Conservation (phyloP, 306 rosid genomes). For the Prunus mume region DNA sequence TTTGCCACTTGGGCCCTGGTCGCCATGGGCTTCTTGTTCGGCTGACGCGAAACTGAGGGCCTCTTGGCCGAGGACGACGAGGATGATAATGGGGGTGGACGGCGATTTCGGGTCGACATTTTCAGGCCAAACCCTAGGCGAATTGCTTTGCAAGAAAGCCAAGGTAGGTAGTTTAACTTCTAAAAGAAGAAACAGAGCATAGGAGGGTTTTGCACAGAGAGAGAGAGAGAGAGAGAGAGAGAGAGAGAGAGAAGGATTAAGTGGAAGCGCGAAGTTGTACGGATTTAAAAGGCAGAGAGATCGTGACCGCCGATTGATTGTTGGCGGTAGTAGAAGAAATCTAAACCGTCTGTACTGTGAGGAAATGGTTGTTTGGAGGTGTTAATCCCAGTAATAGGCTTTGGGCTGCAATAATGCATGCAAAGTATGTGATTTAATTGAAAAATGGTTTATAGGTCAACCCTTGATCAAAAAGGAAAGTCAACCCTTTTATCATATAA, state of each 20-base stretch:
- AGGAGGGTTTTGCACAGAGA: not conserved
- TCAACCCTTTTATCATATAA: too few species aligned
- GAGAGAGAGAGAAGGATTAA: not conserved
- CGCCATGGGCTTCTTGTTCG: slow-evolving; percentile 29
- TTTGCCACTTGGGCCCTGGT: slow-evolving; percentile 31
- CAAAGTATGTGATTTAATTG: too few species aligned
- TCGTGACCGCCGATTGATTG: slow-evolving; percentile 19
- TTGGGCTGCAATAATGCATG: too few species aligned
- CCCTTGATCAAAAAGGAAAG: too few species aligned
- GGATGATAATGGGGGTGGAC: slow-evolving; percentile 7
- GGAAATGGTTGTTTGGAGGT: not conserved
- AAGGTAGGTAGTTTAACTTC: not conserved
- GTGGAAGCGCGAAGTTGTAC: slow-evolving; percentile 26
- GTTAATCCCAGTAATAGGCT: too few species aligned
- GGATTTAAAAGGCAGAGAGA: slow-evolving; percentile 4
- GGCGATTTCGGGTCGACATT: slow-evolving; percentile 37
- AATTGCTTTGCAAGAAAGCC: slow-evolving; percentile 19
- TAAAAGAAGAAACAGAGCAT: not conserved
- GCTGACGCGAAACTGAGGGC: slow-evolving; percentile 14
- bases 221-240: not conserved
- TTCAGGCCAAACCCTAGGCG: slow-evolving; percentile 25
- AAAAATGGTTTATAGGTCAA: too few species aligned
- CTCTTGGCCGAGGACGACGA: slow-evolving; percentile 25
- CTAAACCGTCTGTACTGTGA: slow-evolving; percentile 10
- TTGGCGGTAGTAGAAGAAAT: not conserved